Conservation (phyloP, 2,329 filamentous ascomycete genomes). For the Ustulina deusta region DNA sequence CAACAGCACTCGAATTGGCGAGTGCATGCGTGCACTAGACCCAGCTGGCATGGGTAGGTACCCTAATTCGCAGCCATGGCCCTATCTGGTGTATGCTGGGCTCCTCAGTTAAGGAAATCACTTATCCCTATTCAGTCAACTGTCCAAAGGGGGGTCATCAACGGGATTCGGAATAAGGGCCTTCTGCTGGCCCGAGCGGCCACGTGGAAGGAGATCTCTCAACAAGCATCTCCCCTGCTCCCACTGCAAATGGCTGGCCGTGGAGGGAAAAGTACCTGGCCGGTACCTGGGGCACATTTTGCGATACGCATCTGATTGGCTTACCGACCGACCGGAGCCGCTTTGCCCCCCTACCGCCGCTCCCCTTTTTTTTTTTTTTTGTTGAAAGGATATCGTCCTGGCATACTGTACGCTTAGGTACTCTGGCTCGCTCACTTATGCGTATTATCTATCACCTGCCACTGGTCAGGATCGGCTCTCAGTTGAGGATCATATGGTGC, state of each 20-base stretch:
- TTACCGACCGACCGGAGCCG: slow-evolving; percentile 29
- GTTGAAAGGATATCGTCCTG: slow-evolving; percentile 9
- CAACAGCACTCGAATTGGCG: slow-evolving; percentile 4
- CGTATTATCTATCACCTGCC: background rate
- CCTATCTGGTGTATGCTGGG: background rate
- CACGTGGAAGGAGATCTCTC: slow-evolving; percentile 49
- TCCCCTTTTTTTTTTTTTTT: background rate
- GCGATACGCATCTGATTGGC: slow-evolving; percentile 31
- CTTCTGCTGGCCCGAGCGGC: slow-evolving; percentile 48
- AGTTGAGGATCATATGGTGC: background rate
- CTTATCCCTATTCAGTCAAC: slow-evolving; percentile 29
- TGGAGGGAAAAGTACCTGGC: slow-evolving; percentile 37
- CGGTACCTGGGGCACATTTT: slow-evolving; percentile 27
- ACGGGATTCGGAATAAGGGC: slow-evolving; percentile 37
- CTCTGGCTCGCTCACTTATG: background rate
- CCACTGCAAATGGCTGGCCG: slow-evolving; percentile 45
- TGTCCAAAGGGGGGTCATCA: slow-evolving; percentile 38
- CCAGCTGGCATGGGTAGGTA: slow-evolving; percentile 23
- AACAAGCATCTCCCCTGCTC: slow-evolving; percentile 47
- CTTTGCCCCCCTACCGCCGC: slow-evolving; percentile 8
- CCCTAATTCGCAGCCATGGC: slow-evolving; percentile 2
- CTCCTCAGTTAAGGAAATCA: slow-evolving; percentile 20
- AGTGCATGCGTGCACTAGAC: slow-evolving; percentile 1
- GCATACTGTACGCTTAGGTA: background rate
- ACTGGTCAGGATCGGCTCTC: background rate